Evolutionary conservation across 768 basidiomycete species (phyloP), one percentile per base, ranked within the genome.

Genomic region (Auricularia auricula-judae): DNA sequence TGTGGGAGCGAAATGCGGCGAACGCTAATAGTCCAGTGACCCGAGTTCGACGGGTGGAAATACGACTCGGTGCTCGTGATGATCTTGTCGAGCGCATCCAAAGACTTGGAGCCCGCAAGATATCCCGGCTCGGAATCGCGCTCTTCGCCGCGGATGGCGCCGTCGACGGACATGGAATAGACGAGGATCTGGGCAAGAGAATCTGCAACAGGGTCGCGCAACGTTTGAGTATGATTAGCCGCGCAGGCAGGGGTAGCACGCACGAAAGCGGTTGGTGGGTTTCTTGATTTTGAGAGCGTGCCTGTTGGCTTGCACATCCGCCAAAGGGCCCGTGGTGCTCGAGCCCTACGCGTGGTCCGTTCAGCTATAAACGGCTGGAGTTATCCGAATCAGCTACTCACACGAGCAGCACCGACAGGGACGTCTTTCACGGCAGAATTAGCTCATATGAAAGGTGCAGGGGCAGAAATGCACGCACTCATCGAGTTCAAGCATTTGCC

Each of bases 21-120:
- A 68, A 88, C 86, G 65, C 77, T 72, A 63, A 82, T 72, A 3
- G 91, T 88, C 91, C 93, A 97, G 36, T 81, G 77, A 3, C 95
- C 95, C 36, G 86, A 86, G 72, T 97, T 97, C 3, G 91, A 91
- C 1, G 96, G 96, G 73, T 98, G 96, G 76, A 98, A 98, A 79
- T 89, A 96, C 0, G 88, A 86, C 71, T 98, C 96, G 4, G 89
- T 91, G 69, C 91, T 94, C 14, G 91, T 95, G 66, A 98, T 84
- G 51, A 98, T 76, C 68, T 86, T 86, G 68, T 91, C 90, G 34
- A 98, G 78, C 14, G 91, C 87, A 69, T 96, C 92, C 65, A 98
- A 79, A 21, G 94, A 91, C 71, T 83, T 89, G 2, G 89, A 93
- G 16, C 96, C 96, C 0, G 85, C 93, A 35, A 91, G 75, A 71